phyloP scores from a whole-genome alignment of 139 green algal species.

The Gonium pectorale region DNA sequence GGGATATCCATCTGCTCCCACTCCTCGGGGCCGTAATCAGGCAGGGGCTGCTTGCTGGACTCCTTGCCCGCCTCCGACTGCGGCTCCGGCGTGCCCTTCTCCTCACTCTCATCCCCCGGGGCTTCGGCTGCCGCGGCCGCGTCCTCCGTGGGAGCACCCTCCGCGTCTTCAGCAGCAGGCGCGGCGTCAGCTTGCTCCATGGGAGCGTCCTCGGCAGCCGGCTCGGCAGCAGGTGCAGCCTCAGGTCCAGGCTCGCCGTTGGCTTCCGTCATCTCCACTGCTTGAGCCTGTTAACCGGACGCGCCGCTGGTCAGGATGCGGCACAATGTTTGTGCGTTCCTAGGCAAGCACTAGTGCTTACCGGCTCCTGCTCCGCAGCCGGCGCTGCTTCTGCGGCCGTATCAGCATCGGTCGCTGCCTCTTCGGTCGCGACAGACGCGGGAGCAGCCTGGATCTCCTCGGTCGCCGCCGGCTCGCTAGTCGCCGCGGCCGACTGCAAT shows the following conservation, averaged over 20 bases:
- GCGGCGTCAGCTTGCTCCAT: neutral
- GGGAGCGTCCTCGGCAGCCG: neutral
- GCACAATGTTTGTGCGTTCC: too few relatives aligned
- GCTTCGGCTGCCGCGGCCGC: neutral
- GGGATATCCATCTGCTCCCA: slow-evolving; percentile 72
- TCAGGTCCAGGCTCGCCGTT: neutral
- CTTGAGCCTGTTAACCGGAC: too few relatives aligned
- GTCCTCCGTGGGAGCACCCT: neutral
- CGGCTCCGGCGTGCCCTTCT: neutral
- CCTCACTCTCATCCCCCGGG: neutral
- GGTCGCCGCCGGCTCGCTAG: neutral
- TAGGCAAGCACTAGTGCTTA: too few relatives aligned
- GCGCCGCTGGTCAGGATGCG: too few relatives aligned
- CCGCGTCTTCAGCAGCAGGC: neutral
- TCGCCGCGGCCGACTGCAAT: neutral
- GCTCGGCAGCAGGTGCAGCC: slow-evolving; percentile 5
- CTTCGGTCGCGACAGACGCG: neutral
- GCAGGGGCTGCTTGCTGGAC: neutral
- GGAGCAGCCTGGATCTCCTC: neutral
- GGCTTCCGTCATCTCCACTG: neutral
- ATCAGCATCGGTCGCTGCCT: neutral
- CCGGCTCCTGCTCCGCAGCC: too few relatives aligned
- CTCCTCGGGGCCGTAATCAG: slow-evolving; percentile 60
- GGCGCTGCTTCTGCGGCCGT: neutral
- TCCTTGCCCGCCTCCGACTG: neutral